Base-by-base conservation (phyloP, 352 stramenopile genomes). In the Globisporangium iwayamae region DNA sequence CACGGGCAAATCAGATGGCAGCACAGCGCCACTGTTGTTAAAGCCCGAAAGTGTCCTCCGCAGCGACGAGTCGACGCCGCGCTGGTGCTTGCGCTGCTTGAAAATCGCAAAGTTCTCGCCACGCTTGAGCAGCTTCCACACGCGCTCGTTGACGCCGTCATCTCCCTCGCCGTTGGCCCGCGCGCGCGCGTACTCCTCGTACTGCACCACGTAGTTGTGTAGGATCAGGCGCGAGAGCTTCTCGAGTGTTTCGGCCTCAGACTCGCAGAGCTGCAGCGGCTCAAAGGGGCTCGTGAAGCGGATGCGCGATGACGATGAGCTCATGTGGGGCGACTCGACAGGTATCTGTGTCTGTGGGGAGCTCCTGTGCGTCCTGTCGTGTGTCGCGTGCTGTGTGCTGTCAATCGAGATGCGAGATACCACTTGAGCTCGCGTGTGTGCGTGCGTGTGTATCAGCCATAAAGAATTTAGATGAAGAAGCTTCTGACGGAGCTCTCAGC, bases 201-300 rank as follows among this genome's bases (percentile, higher is more conserved):
- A 56, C 34, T 63, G 57, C 16, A 10, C 30, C 16, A 63, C 11
- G 46, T 55, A 55, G 32, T 56, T 55, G 46, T 30, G 16, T 30
- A 55, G 11, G 45, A 56, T 55, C 2, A 56, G 20, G 18, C 32
- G 46, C n/a, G 63, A 41, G 58, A 69, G 56, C 10, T 39, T 25
- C 20, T 66, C 50, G 32, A 70, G 39, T 11, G n/a, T n/a, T 52
- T 54, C 38, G 7, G 6, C 14, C 13, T 70, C 65, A 30, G 38
- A 2, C 8, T 51, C 38, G 14, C 51, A 36, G 13, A 70, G 65
- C n/a, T 63, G 9, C 18, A 70, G 65, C 50, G 65, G 32, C 32
- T 36, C 32, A 36, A 70, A 70, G 16, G 59, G 65, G 7, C 20
- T 63, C 52, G 16, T 61, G 53, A 62, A 67, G 30, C 50, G 56